Evolutionary conservation across 495 filamentous ascomycete species (phyloP).

Genomic region (Ascobolus immersus): DNA sequence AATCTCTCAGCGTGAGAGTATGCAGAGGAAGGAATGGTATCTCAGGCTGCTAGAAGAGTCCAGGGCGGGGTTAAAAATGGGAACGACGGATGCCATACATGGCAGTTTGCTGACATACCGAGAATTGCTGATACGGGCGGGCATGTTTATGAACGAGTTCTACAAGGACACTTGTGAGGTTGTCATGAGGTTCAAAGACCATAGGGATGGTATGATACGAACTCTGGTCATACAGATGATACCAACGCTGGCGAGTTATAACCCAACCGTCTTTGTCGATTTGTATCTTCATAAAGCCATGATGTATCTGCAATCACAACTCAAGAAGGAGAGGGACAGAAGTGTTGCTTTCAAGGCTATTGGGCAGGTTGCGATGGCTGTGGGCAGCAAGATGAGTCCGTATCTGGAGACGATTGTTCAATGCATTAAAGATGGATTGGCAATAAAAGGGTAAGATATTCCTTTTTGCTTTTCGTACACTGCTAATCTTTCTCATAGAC

Average conservation of each 20-base stretch:
- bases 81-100: constrained; percentile 63
- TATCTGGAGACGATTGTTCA: constrained; percentile 85
- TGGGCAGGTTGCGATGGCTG: constrained; percentile 84
- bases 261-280: constrained; percentile 58
- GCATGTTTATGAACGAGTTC: constrained; percentile 94
- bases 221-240: constrained; percentile 72
- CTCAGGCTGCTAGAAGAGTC: constrained; percentile 65
- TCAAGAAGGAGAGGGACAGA: constrained; percentile 86
- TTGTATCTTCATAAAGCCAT: constrained; percentile 84
- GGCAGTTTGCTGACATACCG: constrained; percentile 75
- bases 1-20: constrained; percentile 66
- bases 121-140: constrained; percentile 71
- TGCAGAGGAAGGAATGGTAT: constrained; percentile 65
- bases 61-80: constrained; percentile 45
- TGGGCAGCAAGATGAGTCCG: constrained; percentile 73
- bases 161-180: constrained; percentile 77
- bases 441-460: constrained; percentile 36
- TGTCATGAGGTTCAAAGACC: constrained; percentile 68
- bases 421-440: constrained; percentile 73
- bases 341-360: constrained; percentile 86
- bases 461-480: constrained; percentile 10
- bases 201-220: constrained; percentile 63
- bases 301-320: constrained; percentile 75
- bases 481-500: constrained; percentile 19
- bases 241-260: constrained; percentile 76